Base-by-base conservation (phyloP, 1,139 yeast species). In the Suhomyces kunorum region DNA sequence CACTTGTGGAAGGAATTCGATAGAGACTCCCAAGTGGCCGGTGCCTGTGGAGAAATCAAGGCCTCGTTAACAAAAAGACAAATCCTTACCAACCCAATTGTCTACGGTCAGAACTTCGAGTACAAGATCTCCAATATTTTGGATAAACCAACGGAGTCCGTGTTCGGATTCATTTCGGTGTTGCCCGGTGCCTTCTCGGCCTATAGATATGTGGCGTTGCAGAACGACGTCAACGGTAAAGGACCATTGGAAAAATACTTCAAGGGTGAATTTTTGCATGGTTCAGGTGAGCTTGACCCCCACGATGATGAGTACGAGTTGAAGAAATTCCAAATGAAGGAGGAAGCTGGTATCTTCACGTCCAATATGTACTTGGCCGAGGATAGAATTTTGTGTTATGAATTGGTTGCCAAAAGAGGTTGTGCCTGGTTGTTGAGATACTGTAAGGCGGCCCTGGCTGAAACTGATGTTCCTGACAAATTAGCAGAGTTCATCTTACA, bases 341-440 rank as follows among this genome's bases (percentile, higher is more conserved):
- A 69, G 39, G 76, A 71, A 51, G 76, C 77, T 0, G 78, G 78
- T 8, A 72, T 72, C 44, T 72, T 72, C 54, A 72, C 78, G 2
- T 70, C 76, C 30, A 72, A 72, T 54, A 72, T 72, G 78, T 72
- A 72, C 48, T 62, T 72, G 50, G 78, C 78, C 35, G 78, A 72
- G 57, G 78, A 72, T 54, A 66, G 78, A 58, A 72, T 72, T 44
- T 59, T 72, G 39, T 72, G 78, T 64, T 72, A 63, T 53, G 78
- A 72, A 48, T 61, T 72, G 47, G 77, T 72, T 17, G 77, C 78
- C 8, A 72, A 72, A 48, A 55, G 54, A 36, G 69, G 69, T 3
- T 68, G 75, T 48, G 58, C 66, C 27, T 71, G 76, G 76, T 58
- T 72, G 35, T 69, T 72, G 46, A 57, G 76, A 30, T 72, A 72